Base-by-base conservation (phyloP, 1,284 basidiomycete species). In the Cerrena zonata region DNA sequence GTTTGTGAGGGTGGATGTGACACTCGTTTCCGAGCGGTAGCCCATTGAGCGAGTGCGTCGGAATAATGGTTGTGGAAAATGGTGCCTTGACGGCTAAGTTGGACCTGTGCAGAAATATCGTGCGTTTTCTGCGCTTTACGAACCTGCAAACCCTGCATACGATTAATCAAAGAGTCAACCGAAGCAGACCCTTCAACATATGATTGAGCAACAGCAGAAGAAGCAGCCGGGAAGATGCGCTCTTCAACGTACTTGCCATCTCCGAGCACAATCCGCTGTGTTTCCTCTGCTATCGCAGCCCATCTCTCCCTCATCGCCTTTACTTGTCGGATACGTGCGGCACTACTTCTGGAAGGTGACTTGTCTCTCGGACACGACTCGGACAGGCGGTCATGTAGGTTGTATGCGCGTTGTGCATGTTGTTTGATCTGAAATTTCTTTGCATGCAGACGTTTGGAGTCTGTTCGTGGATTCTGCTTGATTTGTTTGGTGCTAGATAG, bases 201-300 rank as follows among this genome's bases (percentile, higher is more conserved):
- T 41, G 51, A 38, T 53, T 60, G 58, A 61, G 61, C 52, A 56
- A 56, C 25, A 57, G 57, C 40, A 52, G 56, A 30, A 47, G 58
- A 53, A 53, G 54, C 52, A 56, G 57, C 54, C 56, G 59, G 56
- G 51, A 58, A 58, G 53, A 55, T 54, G 56, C 57, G 65, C 55
- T 71, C 71, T 61, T 71, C 67, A 48, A 68, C 61, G 64, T 76
- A 76, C 67, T 71, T 69, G 63, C 75, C 74, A 63, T 73, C 67
- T 21, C 71, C 74, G 45, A 72, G 60, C 47, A 74, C 68, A 45
- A 76, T 70, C 43, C 54, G 56, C 44, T 65, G 65, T 3, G 75
- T 76, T 55, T 75, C 74, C 40, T 53, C 56, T 23, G 75, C 73
- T 2, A 66, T 70, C 39, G 56, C 53, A 2, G 61, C 60, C 63